Conservation (phyloP, 2,329 filamentous ascomycete genomes). For the Nectriaceae sp. region DNA sequence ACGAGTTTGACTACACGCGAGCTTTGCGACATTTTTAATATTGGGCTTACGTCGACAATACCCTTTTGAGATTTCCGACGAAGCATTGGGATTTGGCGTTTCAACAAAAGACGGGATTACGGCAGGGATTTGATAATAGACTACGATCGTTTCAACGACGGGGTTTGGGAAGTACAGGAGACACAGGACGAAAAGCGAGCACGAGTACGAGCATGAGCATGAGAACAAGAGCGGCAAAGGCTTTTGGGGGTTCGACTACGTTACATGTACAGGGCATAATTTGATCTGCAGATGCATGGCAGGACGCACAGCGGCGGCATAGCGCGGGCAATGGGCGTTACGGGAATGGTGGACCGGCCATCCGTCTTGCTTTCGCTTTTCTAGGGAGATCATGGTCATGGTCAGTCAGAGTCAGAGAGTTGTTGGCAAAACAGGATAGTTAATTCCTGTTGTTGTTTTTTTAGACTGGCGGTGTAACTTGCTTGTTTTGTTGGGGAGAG, state of each 20-base stretch:
- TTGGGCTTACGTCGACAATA: slow-evolving; percentile 13
- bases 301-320: neutral
- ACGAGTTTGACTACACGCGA: slow-evolving; percentile 18
- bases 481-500: neutral
- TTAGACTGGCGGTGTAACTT: neutral
- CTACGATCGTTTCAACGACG: neutral
- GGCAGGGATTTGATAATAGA: slow-evolving; percentile 12
- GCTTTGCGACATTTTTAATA: slow-evolving; percentile 25
- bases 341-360: neutral
- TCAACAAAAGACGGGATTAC: slow-evolving; percentile 10
- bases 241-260: neutral
- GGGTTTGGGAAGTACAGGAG: neutral
- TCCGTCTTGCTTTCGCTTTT: neutral
- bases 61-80: slow-evolving; percentile 14
- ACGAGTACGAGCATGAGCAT: neutral
- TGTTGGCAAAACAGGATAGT: too few species aligned
- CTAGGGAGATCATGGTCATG: neutral
- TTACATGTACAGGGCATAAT: neutral
- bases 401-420: too few species aligned
- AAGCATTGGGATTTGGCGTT: slow-evolving; percentile 15
- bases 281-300: neutral
- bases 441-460: too few species aligned
- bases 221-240: neutral
- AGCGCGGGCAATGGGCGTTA: neutral
- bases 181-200: neutral